A percentile compares a stretch with the other conserved stretches of the same genome.
Evolutionary conservation across 495 filamentous ascomycete genomes (phyloP).

Genomic region (Saxispiralis lemnorum): DNA sequence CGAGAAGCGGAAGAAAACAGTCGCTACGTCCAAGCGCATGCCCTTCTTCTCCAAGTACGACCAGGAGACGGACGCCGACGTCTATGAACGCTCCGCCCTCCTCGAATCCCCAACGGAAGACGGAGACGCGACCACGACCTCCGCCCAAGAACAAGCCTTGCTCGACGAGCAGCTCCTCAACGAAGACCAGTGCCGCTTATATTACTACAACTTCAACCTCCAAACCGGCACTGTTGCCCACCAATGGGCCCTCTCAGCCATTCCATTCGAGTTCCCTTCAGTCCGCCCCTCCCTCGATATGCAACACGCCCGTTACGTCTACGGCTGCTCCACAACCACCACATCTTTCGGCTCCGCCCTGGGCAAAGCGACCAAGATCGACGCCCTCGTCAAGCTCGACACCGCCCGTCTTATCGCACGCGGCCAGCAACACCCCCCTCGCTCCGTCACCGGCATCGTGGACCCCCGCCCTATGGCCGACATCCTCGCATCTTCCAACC

Average conservation of each 20-base stretch:
- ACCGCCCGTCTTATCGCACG: conserved; percentile 29
- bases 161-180: conserved; percentile 22
- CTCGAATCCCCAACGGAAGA: conserved; percentile 14
- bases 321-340: conserved; percentile 35
- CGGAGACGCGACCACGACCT: conserved; percentile 3
- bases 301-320: conserved; percentile 35
- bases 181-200: conserved; percentile 45
- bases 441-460: conserved; percentile 34
- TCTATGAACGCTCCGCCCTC: conserved; percentile 8
- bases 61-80: conserved; percentile 8
- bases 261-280: conserved; percentile 47
- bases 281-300: conserved; percentile 35
- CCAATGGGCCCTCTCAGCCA: conserved; percentile 42
- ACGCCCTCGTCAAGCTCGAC: conserved; percentile 42
- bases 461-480: conserved; percentile 33
- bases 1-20: conserved; percentile 15
- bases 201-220: conserved; percentile 43
- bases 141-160: background rate
- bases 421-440: conserved; percentile 27
- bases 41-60: conserved; percentile 24
- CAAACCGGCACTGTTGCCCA: conserved; percentile 27
- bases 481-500: conserved; percentile 27
- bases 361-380: conserved; percentile 41
- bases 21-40: conserved; percentile 12
- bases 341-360: conserved; percentile 33